Evolutionary conservation across 2,329 filamentous ascomycete genomes (phyloP), one percentile per base, ranked within the genome.

Genomic region (Zopfia rhizophila): DNA sequence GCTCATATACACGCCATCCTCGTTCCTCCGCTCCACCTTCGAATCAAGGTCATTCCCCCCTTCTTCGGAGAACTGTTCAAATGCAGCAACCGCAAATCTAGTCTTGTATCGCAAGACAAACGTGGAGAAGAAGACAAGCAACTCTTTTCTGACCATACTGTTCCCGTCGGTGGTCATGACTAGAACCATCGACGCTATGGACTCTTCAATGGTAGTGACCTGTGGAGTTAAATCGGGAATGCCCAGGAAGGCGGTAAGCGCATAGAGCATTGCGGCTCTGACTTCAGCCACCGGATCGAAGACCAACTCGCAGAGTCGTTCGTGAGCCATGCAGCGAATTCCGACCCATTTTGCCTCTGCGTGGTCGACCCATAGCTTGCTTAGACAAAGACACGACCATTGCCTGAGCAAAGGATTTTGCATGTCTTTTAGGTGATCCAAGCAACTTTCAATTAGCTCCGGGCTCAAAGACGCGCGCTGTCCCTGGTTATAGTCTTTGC

Each of bases 381-480:
- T 96, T 51, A 99, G 84, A 72, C 93, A 97, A 7, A 99, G 80
- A 66, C 92, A 96, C 13, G 91, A 92, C 91, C 94, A 99, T 69
- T 99, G 94, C 27, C 94, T 83, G 35, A 99, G 78, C 7, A 99
- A 78, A 1, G 91, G 89, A 56, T 96, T 97, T 53, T 95, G 88
- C 45, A 88, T 84, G 66, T 97, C 94, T 50, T 85, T 83, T 28
- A 97, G 78, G 72, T 97, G 92, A 4, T 82, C 80, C 28, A 97
- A 76, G 66, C 93, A 97, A 59, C 88, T 93, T 25, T 88, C 86
- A 78, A 97, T 93, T 52, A 97, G 87, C 56, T 96, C 92, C 0
- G 88, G 89, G 56, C 90, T 90, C 58, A 97, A 87, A 67, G 92
- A 97, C 8, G 96, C 92, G 38, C 88, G 88, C 70, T 97, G 92